Evolutionary conservation across 805 yeast species (phyloP).

Genomic region (Saccharomycopsis olivae): DNA sequence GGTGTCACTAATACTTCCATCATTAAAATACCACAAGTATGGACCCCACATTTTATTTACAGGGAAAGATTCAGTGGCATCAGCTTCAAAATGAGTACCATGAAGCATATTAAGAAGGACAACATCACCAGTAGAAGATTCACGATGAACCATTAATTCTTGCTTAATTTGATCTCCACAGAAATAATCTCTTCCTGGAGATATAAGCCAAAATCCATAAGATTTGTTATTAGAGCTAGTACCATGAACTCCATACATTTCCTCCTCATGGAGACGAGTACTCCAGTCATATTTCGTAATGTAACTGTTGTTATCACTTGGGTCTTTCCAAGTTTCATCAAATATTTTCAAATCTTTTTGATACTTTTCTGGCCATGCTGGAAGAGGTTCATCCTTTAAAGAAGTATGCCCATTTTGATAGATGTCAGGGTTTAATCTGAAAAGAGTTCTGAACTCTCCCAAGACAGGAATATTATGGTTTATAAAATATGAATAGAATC

Average conservation of each 20-base stretch:
- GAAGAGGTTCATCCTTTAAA: neutral
- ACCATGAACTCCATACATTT: neutral
- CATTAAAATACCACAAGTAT: neutral
- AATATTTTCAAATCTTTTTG: neutral
- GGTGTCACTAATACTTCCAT: neutral
- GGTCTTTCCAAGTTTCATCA: neutral
- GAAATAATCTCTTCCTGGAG: neutral
- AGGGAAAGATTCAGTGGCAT: neutral
- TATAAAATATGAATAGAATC: neutral
- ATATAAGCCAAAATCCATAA: neutral
- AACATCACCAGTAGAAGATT: neutral
- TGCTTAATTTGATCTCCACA: conserved; percentile 1
- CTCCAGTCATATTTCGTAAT: conserved; percentile 1
- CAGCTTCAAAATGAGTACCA: neutral
- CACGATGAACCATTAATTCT: neutral
- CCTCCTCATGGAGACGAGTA: neutral
- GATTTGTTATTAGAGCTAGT: neutral
- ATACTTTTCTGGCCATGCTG: neutral
- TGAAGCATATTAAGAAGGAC: neutral
- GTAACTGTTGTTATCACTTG: neutral
- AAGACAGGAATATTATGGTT: neutral
- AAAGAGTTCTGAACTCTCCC: neutral
- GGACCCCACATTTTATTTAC: neutral
- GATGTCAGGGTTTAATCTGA: neutral
- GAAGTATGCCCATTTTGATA: neutral